phyloP scores from a whole-genome alignment of 2,329 filamentous ascomycete genomes.

The Cladosporium sp. region DNA sequence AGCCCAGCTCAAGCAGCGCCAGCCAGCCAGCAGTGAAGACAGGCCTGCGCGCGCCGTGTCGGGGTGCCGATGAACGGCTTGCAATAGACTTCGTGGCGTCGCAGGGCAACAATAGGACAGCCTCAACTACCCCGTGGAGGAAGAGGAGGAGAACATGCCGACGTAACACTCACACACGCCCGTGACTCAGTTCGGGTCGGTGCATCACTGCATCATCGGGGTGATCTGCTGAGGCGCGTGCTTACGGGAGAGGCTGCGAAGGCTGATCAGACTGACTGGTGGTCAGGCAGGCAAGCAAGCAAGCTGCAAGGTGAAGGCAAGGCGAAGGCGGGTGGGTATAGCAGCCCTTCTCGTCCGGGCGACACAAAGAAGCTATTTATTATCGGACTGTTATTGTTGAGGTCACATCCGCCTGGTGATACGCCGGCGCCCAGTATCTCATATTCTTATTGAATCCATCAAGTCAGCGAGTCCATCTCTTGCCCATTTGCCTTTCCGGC shows the following conservation, averaged over 20 bases:
- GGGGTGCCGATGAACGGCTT: conserved; percentile 15
- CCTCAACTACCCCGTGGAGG: conserved; percentile 18
- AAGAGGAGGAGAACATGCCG: conserved; percentile 4
- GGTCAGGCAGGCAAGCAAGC: not conserved
- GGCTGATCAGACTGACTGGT: not conserved
- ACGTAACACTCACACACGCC: not conserved
- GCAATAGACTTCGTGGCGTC: conserved; percentile 8
- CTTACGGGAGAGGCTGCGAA: conserved; percentile 13
- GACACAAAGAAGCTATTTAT: conserved; percentile 16
- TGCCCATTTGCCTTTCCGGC: not conserved
- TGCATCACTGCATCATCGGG: not conserved
- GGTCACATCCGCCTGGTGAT: not conserved
- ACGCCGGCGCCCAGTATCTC: not conserved
- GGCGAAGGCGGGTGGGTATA: not conserved
- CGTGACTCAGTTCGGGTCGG: conserved; percentile 11
- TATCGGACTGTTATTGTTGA: conserved; percentile 13
- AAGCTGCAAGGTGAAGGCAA: not conserved
- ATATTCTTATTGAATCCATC: not conserved
- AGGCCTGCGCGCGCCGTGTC: not conserved
- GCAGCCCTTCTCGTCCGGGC: conserved; percentile 2
- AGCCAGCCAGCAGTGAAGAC: conserved; percentile 7
- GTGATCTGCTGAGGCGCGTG: conserved; percentile 8
- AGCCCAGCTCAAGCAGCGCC: not conserved
- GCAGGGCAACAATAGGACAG: conserved; percentile 2
- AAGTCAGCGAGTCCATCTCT: not conserved